Percentiles rank a stretch among this genome's conserved stretches.
phyloP scores from a whole-genome alignment of 352 stramenopile genomes.

The Pythium aristosporum region DNA sequence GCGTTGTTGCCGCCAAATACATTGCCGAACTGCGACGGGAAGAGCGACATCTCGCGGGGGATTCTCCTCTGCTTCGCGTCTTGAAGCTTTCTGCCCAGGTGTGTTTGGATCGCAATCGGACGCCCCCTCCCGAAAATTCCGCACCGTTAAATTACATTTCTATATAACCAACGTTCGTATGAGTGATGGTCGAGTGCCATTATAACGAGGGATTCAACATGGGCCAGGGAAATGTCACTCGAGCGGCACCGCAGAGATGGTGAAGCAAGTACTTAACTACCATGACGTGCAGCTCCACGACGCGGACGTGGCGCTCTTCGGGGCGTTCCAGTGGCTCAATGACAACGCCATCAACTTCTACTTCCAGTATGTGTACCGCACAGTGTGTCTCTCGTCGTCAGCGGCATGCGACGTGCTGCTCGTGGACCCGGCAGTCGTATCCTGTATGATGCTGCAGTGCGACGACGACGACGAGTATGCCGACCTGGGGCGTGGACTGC shows the following conservation, averaged over 20 bases:
- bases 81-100: conserved; percentile 20
- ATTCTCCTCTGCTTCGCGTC: conserved; percentile 4
- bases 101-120: conserved; percentile 27
- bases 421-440: conserved; percentile 77
- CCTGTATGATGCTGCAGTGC: conserved; percentile 80
- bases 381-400: conserved; percentile 25
- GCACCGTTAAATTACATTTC: not conserved
- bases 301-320: conserved; percentile 74
- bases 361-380: conserved; percentile 64
- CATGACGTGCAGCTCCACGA: conserved; percentile 84
- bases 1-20: conserved; percentile 67
- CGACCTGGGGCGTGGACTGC: conserved; percentile 52
- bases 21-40: conserved; percentile 74
- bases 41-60: conserved; percentile 45
- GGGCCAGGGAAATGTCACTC: not conserved
- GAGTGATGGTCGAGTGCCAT: conserved; percentile 7
- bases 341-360: conserved; percentile 87
- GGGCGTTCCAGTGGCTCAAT: conserved; percentile 66
- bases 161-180: conserved; percentile 24
- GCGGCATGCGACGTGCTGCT: conserved; percentile 42
- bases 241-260: conserved; percentile 24
- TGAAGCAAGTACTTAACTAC: conserved; percentile 65
- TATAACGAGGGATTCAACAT: not conserved
- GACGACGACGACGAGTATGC: conserved; percentile 77
- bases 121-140: not conserved